phyloP scores from a whole-genome alignment of 371 early-diverging fungal species.

The Mucor piriformis region DNA sequence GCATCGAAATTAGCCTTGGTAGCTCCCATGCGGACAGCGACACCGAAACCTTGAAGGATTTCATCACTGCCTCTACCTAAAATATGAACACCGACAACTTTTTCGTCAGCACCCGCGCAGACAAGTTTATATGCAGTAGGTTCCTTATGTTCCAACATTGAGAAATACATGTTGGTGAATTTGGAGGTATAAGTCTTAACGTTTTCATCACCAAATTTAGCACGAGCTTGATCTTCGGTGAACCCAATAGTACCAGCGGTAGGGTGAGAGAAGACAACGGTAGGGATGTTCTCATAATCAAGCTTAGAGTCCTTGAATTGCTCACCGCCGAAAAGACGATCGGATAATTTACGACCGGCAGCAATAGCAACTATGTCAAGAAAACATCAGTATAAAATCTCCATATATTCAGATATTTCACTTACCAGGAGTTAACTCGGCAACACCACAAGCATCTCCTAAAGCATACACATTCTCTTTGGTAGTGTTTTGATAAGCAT shows the following conservation, averaged over 20 bases:
- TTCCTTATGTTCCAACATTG: conserved; percentile 87
- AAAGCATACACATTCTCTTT: conserved; percentile 79
- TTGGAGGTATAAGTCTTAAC: conserved; percentile 84
- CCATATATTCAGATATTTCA: background rate
- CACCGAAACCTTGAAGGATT: conserved; percentile 91
- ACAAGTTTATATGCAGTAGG: conserved; percentile 90
- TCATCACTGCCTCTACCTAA: conserved; percentile 94
- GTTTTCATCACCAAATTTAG: conserved; percentile 76
- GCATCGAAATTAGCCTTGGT: conserved; percentile 94
- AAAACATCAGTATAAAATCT: background rate
- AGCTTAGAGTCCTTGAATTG: conserved; percentile 74
- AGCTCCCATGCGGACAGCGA: conserved; percentile 92
- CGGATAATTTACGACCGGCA: conserved; percentile 91
- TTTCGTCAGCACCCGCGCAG: conserved; percentile 84
- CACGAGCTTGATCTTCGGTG: conserved; percentile 82
- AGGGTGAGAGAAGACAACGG: conserved; percentile 97
- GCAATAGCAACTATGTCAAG: conserved; percentile 80
- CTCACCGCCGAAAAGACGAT: conserved; percentile 86
- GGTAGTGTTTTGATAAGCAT: conserved; percentile 88
- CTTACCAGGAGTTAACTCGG: conserved; percentile 90
- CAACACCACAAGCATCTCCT: conserved; percentile 94
- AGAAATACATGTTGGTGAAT: conserved; percentile 93
- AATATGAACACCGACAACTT: conserved; percentile 95
- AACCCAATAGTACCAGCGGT: conserved; percentile 89
- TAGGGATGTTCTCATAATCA: conserved; percentile 93